These are phyloP conservation scores for Tricholoma saponaceum DNA, from an alignment of 768 basidiomycete genomes.

Conservation along the genomic window DNA sequence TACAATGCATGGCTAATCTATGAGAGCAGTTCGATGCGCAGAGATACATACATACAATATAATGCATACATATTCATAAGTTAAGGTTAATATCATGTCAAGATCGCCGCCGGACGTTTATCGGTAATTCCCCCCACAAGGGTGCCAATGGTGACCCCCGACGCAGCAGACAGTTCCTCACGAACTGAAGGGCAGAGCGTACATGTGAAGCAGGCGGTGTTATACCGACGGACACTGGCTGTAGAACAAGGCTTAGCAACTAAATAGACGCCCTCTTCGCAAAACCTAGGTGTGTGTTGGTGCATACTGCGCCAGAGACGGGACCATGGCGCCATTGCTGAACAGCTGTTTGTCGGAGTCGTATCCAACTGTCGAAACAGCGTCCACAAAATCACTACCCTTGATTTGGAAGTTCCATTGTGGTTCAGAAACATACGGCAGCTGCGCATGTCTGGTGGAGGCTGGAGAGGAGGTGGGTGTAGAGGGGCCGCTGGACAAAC, in stretches of 20 bases:
- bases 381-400: neutral
- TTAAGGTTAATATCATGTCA: neutral
- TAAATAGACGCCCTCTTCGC: neutral
- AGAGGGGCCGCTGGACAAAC: constrained; percentile 2
- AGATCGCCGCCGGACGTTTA: too few species aligned
- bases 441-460: neutral
- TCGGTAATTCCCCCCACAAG: neutral
- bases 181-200: too few species aligned
- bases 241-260: too few species aligned
- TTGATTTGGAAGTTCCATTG: neutral
- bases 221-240: neutral
- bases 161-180: too few species aligned
- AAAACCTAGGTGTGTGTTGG: neutral
- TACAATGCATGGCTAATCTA: neutral
- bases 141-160: neutral
- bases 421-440: constrained; percentile 1
- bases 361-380: neutral
- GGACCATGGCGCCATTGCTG: neutral
- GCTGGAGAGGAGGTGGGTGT: neutral
- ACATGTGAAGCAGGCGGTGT: too few species aligned
- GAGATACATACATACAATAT: neutral
- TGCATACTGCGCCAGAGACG: neutral
- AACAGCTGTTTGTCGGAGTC: neutral
- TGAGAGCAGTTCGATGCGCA: neutral
- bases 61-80: neutral